These are phyloP conservation scores for Erodium moschatum DNA, from an alignment of 441 rosid genomes.

Conservation along the genomic window DNA sequence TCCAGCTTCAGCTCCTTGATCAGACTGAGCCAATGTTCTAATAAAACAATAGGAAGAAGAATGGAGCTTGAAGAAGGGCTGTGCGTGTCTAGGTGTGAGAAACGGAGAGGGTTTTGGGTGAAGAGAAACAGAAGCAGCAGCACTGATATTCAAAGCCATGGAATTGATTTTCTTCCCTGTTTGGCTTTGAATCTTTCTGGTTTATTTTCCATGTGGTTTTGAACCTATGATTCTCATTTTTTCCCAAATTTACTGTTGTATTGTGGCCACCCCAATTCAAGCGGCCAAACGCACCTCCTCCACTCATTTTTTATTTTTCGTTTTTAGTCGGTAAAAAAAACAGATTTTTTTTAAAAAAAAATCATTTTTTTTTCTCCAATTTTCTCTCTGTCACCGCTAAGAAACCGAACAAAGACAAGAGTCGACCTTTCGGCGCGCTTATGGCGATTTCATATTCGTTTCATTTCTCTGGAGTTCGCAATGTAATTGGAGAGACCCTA, in stretches of 20 bases:
- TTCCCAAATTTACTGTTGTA: too few species aligned
- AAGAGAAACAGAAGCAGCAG: constrained; percentile 24
- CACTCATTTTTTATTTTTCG: neutral
- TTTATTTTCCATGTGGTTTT: neutral
- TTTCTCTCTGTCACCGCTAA: too few species aligned
- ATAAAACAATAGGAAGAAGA: constrained; percentile 18
- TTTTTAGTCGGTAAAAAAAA: too few species aligned
- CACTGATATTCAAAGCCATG: constrained; percentile 35
- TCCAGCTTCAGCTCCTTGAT: constrained; percentile 33
- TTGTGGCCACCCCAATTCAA: neutral
- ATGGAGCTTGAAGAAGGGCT: constrained; percentile 22
- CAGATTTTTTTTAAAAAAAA: too few species aligned
- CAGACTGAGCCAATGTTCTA: constrained; percentile 36
- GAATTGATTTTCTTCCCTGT: neutral
- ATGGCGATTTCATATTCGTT: too few species aligned
- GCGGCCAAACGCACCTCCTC: constrained; percentile 4
- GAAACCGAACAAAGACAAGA: too few species aligned
- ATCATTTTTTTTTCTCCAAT: too few species aligned
- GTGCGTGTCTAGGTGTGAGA: constrained; percentile 24
- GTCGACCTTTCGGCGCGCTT: too few species aligned
- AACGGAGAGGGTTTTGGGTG: constrained; percentile 27
- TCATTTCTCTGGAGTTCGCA: too few species aligned
- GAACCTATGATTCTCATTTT: neutral
- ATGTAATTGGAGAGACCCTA: constrained; percentile 76
- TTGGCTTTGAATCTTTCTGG: neutral